phyloP scores from a whole-genome alignment of 129 eudicot genomes.

The Tagetes patula region DNA sequence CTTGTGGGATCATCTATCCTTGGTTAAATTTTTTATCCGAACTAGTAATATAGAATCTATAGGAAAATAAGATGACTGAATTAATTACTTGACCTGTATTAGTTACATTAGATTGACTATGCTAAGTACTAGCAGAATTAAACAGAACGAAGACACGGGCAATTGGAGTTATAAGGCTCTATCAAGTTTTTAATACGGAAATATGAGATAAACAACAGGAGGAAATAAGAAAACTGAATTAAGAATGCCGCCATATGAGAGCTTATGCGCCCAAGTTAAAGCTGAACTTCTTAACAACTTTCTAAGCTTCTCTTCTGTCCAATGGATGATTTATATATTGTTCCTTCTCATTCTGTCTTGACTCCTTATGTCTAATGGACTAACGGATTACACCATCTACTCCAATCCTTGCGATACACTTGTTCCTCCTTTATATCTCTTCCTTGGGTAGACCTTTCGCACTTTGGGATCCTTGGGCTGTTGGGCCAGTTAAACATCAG shows the following conservation, averaged over 20 bases:
- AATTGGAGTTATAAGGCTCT: neutral
- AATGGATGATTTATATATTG: neutral
- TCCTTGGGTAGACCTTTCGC: neutral
- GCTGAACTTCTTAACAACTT: neutral
- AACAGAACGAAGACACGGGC: neutral
- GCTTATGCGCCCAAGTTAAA: neutral
- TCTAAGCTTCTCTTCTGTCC: neutral
- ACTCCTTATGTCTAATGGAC: neutral
- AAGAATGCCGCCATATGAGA: neutral
- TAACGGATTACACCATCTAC: neutral
- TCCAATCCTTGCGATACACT: neutral
- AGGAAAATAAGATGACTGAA: neutral
- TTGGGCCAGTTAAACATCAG: neutral
- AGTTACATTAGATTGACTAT: neutral
- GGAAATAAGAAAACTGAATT: neutral
- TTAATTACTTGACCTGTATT: neutral
- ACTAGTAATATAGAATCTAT: slow-evolving; percentile 1
- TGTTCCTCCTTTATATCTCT: neutral
- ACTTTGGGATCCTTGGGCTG: neutral
- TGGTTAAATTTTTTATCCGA: neutral
- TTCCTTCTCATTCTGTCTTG: neutral
- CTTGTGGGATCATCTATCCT: neutral
- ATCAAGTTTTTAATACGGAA: neutral
- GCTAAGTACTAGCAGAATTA: neutral
- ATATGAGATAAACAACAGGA: neutral